A percentile compares a stretch with the other conserved stretches of the same genome.
phyloP scores from a whole-genome alignment of 1,139 yeast species.

The Komagataea norvegica region DNA sequence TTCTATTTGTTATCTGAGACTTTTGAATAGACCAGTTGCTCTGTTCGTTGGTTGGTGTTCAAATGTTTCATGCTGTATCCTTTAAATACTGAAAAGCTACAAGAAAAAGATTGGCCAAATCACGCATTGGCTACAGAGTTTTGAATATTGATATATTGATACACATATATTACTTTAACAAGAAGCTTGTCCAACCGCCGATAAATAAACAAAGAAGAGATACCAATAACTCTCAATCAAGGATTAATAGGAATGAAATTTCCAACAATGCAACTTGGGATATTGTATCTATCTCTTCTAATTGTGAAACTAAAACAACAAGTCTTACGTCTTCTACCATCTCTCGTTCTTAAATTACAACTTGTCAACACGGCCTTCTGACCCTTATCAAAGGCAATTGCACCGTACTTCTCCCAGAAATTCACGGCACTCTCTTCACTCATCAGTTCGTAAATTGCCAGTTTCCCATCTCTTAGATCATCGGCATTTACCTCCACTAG shows the following conservation, averaged over 20 bases:
- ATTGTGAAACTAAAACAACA: slow-evolving; percentile 96
- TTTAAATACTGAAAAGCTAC: too few relatives aligned
- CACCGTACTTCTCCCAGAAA: slow-evolving; percentile 97
- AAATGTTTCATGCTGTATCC: too few relatives aligned
- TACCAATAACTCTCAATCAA: slow-evolving; percentile 5
- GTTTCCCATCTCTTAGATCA: slow-evolving; percentile 85
- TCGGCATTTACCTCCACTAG: slow-evolving; percentile 90
- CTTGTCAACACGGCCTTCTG: slow-evolving; percentile 94
- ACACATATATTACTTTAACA: too few relatives aligned
- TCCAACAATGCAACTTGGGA: slow-evolving; percentile 95
- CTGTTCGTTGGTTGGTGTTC: too few relatives aligned
- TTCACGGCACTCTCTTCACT: slow-evolving; percentile 97
- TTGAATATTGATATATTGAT: too few relatives aligned
- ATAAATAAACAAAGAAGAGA: background rate
- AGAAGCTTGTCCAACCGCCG: too few relatives aligned
- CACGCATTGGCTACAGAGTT: too few relatives aligned
- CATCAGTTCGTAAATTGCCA: slow-evolving; percentile 92
- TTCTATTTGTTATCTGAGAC: too few relatives aligned
- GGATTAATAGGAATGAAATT: slow-evolving; percentile 77
- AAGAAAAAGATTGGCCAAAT: too few relatives aligned
- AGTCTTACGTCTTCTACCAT: slow-evolving; percentile 74
- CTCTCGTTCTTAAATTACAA: slow-evolving; percentile 80
- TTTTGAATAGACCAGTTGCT: too few relatives aligned
- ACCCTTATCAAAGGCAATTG: slow-evolving; percentile 92
- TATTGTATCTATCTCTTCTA: slow-evolving; percentile 86